These are phyloP conservation scores for Haplosporangium gracile DNA, from an alignment of 192 early-diverging fungal species.

Conservation along the genomic window DNA sequence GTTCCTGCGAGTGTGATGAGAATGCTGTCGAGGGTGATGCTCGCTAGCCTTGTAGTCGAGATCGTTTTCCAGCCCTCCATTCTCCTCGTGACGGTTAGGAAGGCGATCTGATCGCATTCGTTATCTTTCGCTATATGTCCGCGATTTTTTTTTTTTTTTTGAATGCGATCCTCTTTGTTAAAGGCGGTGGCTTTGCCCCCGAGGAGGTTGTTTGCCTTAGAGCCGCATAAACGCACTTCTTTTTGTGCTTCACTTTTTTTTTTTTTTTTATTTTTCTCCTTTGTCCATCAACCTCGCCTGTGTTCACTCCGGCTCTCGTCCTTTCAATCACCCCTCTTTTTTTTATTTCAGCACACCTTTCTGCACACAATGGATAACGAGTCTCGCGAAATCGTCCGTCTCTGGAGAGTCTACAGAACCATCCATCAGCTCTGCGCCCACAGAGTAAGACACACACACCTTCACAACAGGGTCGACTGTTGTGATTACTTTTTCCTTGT, in stretches of 20 bases:
- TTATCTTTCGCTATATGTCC: background rate
- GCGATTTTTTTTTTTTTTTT: background rate
- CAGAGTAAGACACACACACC: slow-evolving; percentile 66
- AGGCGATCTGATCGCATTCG: slow-evolving; percentile 1
- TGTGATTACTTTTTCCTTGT: background rate
- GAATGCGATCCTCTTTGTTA: background rate
- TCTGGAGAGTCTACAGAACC: slow-evolving; percentile 90
- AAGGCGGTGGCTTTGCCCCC: slow-evolving; percentile 10
- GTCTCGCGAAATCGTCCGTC: slow-evolving; percentile 73
- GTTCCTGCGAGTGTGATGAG: background rate
- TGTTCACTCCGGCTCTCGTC: background rate
- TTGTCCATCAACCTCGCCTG: background rate
- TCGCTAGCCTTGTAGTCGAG: background rate
- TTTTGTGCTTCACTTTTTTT: slow-evolving; percentile 13
- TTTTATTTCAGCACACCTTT: background rate
- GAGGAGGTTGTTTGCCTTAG: background rate
- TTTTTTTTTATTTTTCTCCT: background rate
- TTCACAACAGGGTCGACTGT: background rate
- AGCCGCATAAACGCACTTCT: background rate
- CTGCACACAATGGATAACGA: slow-evolving; percentile 54
- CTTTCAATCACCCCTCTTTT: background rate
- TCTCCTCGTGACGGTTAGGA: slow-evolving; percentile 9
- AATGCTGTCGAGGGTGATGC: background rate
- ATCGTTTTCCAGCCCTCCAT: background rate
- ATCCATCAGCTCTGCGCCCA: slow-evolving; percentile 91